phyloP scores from a whole-genome alignment of 2,329 filamentous ascomycete genomes.

The Diaporthe australafricana region DNA sequence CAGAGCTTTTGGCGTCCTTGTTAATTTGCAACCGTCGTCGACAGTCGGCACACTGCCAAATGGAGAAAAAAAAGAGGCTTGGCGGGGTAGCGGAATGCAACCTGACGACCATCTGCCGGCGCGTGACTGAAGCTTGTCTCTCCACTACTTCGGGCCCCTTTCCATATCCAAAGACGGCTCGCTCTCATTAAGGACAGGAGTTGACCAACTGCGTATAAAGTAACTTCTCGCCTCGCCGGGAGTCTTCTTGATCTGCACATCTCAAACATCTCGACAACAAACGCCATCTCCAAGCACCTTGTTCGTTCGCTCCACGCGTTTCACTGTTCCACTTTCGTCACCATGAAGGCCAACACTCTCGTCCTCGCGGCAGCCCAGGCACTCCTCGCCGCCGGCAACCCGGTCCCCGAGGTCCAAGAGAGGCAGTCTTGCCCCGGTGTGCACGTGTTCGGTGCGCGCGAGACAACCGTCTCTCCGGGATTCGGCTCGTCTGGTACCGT shows the following conservation, averaged over 20 bases:
- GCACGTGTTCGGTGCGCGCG: conserved; percentile 63
- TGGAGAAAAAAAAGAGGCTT: conserved; percentile 14
- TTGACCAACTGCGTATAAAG: conserved; percentile 8
- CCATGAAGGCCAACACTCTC: conserved; percentile 37
- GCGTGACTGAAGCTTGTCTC: conserved; percentile 10
- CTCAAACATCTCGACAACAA: not conserved
- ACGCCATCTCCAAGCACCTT: not conserved
- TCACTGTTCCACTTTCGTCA: not conserved
- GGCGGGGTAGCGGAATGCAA: conserved; percentile 11
- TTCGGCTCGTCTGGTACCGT: conserved; percentile 58
- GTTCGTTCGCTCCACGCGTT: not conserved
- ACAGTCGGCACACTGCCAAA: not conserved
- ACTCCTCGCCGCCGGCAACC: conserved; percentile 36
- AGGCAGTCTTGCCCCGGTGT: conserved; percentile 56
- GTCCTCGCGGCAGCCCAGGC: conserved; percentile 36
- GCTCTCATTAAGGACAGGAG: not conserved
- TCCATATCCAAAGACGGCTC: not conserved
- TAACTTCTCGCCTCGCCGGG: not conserved
- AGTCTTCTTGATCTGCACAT: not conserved
- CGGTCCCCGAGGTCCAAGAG: conserved; percentile 41
- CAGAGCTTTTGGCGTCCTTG: not conserved
- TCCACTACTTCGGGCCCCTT: not conserved
- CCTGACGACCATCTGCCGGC: conserved; percentile 15
- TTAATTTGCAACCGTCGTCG: conserved; percentile 9
- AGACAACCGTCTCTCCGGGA: conserved; percentile 58